These are phyloP conservation scores for Nemania diffusa DNA, from an alignment of 2,329 filamentous ascomycete genomes.

Conservation along the genomic window DNA sequence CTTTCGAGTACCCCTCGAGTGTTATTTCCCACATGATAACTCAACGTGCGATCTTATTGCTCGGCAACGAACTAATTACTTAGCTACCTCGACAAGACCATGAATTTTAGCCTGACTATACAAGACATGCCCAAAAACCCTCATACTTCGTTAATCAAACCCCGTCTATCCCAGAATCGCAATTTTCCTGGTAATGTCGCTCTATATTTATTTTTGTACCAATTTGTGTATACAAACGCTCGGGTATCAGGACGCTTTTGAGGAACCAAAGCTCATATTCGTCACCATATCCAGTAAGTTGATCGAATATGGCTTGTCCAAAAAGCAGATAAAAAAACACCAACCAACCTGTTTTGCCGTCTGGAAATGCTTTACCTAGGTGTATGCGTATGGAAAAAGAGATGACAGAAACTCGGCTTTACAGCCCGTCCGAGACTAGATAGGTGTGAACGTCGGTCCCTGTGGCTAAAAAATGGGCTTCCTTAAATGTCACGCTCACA, in stretches of 20 bases:
- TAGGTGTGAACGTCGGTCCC: neutral
- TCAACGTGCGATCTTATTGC: neutral
- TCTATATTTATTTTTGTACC: slow-evolving; percentile 22
- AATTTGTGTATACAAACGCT: slow-evolving; percentile 14
- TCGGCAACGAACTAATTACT: neutral
- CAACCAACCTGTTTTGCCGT: neutral
- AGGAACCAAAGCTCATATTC: neutral
- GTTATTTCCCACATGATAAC: neutral
- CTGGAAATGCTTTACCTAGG: slow-evolving; percentile 4
- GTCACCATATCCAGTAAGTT: slow-evolving; percentile 10
- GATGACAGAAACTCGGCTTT: neutral
- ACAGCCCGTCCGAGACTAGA: neutral
- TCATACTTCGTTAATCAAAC: slow-evolving; percentile 14
- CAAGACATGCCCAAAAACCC: slow-evolving; percentile 14
- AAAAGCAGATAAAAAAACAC: neutral
- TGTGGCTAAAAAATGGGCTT: neutral
- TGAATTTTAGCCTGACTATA: neutral
- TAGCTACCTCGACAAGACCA: neutral
- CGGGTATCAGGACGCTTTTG: slow-evolving; percentile 3
- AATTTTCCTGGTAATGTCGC: slow-evolving; percentile 12
- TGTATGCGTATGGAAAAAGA: slow-evolving; percentile 4
- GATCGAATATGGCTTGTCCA: neutral
- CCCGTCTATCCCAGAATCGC: slow-evolving; percentile 12
- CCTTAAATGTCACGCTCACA: neutral
- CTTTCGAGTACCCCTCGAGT: too few species aligned